Percentiles rank a stretch among this genome's conserved stretches.
Conservation (phyloP, 1,284 basidiomycete genomes). For the Stereum hirsutum region DNA sequence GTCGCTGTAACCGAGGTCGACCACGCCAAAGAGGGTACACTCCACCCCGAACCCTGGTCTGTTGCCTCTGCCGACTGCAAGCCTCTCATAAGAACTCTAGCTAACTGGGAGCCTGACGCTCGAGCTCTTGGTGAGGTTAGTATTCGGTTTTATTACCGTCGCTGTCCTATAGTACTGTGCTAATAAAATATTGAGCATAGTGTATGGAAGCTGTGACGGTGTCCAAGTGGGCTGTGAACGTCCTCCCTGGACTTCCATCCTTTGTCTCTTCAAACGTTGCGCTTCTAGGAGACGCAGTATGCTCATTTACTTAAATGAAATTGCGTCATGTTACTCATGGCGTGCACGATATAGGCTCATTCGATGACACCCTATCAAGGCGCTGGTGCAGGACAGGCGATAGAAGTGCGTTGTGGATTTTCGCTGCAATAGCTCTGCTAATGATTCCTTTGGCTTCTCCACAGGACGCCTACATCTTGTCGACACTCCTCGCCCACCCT, state of each 20-base stretch:
- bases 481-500: conserved; percentile 32
- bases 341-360: conserved; percentile 30
- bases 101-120: conserved; percentile 34
- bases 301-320: too few species aligned
- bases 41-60: conserved; percentile 25
- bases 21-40: conserved; percentile 23
- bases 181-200: conserved; percentile 16
- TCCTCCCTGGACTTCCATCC: conserved; percentile 27
- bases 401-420: conserved; percentile 31
- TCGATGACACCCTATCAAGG: conserved; percentile 48
- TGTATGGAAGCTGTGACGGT: conserved; percentile 22
- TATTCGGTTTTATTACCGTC: conserved; percentile 29
- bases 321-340: neutral
- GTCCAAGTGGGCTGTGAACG: conserved; percentile 42
- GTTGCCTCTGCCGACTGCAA: conserved; percentile 20
- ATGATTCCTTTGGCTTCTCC: neutral
- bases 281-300: conserved; percentile 41
- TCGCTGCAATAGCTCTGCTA: neutral
- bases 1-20: conserved; percentile 28
- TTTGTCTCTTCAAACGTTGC: conserved; percentile 31
- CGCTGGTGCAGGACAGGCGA: conserved; percentile 45
- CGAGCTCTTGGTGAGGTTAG: conserved; percentile 23
- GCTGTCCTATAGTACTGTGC: conserved; percentile 8
- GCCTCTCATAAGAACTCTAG: conserved; percentile 20
- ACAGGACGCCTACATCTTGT: conserved; percentile 31